These are phyloP conservation scores for Colletotrichum spinosum DNA, from an alignment of 2,329 filamentous ascomycete genomes.

Conservation along the genomic window DNA sequence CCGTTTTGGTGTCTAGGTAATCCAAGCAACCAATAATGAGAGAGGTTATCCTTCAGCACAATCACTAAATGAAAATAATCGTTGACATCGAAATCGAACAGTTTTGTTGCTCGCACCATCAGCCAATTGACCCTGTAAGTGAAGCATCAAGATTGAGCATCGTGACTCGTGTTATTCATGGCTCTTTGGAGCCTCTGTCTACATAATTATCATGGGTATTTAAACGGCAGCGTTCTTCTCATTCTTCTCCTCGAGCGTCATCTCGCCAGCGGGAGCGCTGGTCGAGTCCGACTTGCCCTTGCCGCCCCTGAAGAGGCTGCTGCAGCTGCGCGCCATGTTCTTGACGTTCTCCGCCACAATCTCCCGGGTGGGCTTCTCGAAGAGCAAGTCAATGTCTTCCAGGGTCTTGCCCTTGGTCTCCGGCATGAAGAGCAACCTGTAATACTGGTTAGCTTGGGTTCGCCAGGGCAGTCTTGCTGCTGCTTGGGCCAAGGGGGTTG, in stretches of 20 bases:
- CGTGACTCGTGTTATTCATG: no score
- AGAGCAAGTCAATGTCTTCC: constrained; percentile 78
- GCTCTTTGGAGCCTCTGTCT: no score
- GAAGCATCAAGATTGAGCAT: no score
- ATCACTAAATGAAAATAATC: no score
- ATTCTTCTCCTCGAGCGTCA: constrained; percentile 4
- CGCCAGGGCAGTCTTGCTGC: background rate
- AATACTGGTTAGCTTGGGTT: background rate
- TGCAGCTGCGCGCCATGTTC: background rate
- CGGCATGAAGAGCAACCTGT: constrained; percentile 75
- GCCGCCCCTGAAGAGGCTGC: constrained; percentile 22
- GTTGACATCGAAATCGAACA: no score
- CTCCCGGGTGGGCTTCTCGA: constrained; percentile 71
- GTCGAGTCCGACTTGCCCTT: background rate
- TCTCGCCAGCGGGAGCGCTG: constrained; percentile 1
- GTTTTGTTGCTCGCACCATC: no score
- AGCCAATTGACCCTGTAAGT: no score
- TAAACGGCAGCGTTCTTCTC: constrained; percentile 9
- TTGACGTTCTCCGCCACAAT: constrained; percentile 69
- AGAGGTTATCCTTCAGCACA: no score
- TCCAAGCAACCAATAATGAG: no score
- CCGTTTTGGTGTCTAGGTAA: no score
- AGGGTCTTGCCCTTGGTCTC: constrained; percentile 77
- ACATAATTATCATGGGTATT: background rate
- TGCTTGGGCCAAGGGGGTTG: background rate